Evolutionary conservation across 345 rosid genomes (phyloP).

Genomic region (Boechera retrofracta): DNA sequence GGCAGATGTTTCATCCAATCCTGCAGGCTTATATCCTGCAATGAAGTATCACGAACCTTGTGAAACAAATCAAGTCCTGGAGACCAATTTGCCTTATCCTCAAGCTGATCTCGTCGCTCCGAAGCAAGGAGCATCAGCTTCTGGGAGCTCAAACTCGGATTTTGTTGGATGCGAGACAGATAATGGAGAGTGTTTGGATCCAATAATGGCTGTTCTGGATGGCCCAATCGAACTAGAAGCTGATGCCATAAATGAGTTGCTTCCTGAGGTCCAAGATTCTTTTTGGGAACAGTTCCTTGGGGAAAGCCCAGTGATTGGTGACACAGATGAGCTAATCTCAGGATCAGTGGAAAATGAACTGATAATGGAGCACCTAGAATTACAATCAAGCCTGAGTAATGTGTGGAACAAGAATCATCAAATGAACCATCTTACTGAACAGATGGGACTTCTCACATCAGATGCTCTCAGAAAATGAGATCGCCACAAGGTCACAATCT

Average conservation of each 20-base stretch:
- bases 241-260: conserved; percentile 51
- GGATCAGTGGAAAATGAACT: conserved; percentile 51
- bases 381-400: conserved; percentile 44
- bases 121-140: conserved; percentile 39
- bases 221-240: conserved; percentile 48
- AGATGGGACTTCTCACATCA: conserved; percentile 77
- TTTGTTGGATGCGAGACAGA: conserved; percentile 51
- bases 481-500: conserved; percentile 5
- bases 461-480: conserved; percentile 46
- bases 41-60: conserved; percentile 29
- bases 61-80: conserved; percentile 38
- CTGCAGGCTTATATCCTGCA: conserved; percentile 47
- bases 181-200: conserved; percentile 55
- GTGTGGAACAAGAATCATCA: conserved; percentile 58
- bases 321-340: conserved; percentile 60
- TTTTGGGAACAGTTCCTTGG: conserved; percentile 78
- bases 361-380: conserved; percentile 43
- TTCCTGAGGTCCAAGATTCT: conserved; percentile 59
- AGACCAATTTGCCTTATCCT: conserved; percentile 27
- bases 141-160: conserved; percentile 49
- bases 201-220: conserved; percentile 52
- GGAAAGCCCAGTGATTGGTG: conserved; percentile 57
- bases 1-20: conserved; percentile 54
- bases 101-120: conserved; percentile 44
- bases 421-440: conserved; percentile 71